These are phyloP conservation scores for Inga leiocalycina DNA, from an alignment of 306 rosid genomes.

Conservation along the genomic window DNA sequence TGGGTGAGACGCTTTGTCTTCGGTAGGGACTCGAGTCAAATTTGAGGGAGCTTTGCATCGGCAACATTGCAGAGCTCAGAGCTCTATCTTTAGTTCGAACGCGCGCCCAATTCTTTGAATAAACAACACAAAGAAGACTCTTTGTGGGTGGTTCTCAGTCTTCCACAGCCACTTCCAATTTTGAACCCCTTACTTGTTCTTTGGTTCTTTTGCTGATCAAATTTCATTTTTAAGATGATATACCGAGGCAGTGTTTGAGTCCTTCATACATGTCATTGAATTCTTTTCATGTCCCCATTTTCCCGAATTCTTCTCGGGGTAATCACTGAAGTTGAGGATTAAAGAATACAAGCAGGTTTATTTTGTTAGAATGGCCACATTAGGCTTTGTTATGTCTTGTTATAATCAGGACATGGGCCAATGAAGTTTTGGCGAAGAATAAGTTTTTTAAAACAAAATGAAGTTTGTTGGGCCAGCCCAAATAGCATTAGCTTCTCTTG, in stretches of 20 bases:
- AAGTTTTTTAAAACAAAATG: no score
- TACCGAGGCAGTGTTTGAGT: neutral
- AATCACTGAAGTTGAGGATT: neutral
- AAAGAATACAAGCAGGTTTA: neutral
- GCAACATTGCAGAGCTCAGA: neutral
- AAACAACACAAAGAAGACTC: neutral
- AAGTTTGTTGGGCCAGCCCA: neutral
- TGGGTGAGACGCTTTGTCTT: conserved; percentile 81
- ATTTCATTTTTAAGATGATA: conserved; percentile 13
- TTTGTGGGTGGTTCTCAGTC: neutral
- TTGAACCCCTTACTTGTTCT: neutral
- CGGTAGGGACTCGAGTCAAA: conserved; percentile 92
- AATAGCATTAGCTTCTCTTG: neutral
- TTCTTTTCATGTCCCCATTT: conserved; percentile 7
- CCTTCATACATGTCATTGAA: neutral
- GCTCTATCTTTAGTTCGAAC: neutral
- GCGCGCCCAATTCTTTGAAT: conserved; percentile 22
- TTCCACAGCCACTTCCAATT: neutral
- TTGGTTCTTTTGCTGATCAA: neutral
- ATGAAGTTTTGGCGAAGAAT: neutral
- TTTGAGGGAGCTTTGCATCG: conserved; percentile 32
- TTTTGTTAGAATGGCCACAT: neutral
- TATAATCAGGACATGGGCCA: neutral
- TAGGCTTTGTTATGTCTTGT: neutral
- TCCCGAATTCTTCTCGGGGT: neutral